Evolutionary conservation across 257 asterid species (phyloP).

Genomic region (Marsdenia floribunda): DNA sequence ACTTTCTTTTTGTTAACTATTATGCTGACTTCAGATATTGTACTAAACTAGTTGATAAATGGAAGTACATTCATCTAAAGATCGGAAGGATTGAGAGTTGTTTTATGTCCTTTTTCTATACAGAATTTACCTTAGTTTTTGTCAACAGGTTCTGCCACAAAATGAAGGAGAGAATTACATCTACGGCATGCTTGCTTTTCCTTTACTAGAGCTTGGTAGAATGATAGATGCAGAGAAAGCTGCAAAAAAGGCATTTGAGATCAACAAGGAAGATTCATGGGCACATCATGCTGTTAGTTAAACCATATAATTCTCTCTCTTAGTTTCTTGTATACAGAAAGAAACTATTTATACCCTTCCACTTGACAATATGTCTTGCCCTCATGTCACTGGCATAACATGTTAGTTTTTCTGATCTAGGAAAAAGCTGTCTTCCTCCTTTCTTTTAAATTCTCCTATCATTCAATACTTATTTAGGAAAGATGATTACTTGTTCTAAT

Average conservation of each 20-base stretch:
- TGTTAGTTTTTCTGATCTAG: neutral
- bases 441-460: neutral
- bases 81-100: neutral
- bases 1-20: neutral
- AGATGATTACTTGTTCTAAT: neutral
- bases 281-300: conserved; percentile 85
- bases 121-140: conserved; percentile 10
- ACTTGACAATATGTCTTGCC: neutral
- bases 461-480: neutral
- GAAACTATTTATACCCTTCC: neutral
- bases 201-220: conserved; percentile 79
- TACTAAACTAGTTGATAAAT: neutral
- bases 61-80: too few species aligned
- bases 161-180: conserved; percentile 60
- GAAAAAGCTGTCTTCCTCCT: neutral
- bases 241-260: conserved; percentile 65
- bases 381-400: neutral
- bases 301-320: conserved; percentile 12
- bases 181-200: conserved; percentile 90
- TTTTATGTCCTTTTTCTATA: neutral
- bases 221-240: conserved; percentile 75
- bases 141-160: conserved; percentile 58
- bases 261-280: conserved; percentile 79
- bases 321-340: neutral
- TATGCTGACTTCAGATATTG: neutral